A percentile compares a stretch with the other conserved stretches of the same genome.
Conservation (phyloP, 768 basidiomycete species). For the Termitomyces sp. region DNA sequence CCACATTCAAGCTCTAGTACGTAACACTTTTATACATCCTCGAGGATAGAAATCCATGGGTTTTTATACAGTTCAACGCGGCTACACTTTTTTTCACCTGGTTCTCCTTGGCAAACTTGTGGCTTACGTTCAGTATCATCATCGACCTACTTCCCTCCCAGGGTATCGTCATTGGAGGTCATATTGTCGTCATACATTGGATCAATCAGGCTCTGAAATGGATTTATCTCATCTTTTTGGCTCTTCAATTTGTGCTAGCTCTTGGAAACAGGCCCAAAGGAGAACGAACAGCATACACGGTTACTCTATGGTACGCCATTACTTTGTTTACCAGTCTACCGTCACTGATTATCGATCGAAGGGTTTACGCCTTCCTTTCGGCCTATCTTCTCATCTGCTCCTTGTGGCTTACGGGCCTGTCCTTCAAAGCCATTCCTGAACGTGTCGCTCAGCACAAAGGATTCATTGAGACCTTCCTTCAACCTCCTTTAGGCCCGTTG, state of each 20-base stretch:
- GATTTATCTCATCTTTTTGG: slow-evolving; percentile 87
- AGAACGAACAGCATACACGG: slow-evolving; percentile 67
- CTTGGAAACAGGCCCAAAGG: slow-evolving; percentile 85
- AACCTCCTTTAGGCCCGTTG: slow-evolving; percentile 75
- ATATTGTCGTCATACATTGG: slow-evolving; percentile 73
- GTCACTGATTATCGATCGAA: slow-evolving; percentile 18
- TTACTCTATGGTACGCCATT: slow-evolving; percentile 68
- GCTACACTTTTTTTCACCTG: slow-evolving; percentile 85
- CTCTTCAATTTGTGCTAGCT: slow-evolving; percentile 56
- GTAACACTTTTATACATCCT: slow-evolving; percentile 22
- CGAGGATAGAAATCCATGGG: neutral
- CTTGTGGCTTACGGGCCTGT: slow-evolving; percentile 75
- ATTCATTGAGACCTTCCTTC: slow-evolving; percentile 62
- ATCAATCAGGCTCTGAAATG: slow-evolving; percentile 80
- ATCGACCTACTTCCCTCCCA: slow-evolving; percentile 76
- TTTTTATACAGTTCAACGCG: slow-evolving; percentile 65
- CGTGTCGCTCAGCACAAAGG: slow-evolving; percentile 45
- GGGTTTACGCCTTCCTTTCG: slow-evolving; percentile 85
- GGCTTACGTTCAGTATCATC: slow-evolving; percentile 95
- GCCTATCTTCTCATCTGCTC: slow-evolving; percentile 87
- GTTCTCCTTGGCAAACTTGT: slow-evolving; percentile 91
- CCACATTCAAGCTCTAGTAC: slow-evolving; percentile 85
- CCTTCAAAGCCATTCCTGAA: slow-evolving; percentile 62
- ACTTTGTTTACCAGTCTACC: slow-evolving; percentile 1
- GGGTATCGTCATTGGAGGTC: slow-evolving; percentile 68